Base-by-base conservation (phyloP, 176 grass and related monocot species). In the Echinochloa phyllopogon region DNA sequence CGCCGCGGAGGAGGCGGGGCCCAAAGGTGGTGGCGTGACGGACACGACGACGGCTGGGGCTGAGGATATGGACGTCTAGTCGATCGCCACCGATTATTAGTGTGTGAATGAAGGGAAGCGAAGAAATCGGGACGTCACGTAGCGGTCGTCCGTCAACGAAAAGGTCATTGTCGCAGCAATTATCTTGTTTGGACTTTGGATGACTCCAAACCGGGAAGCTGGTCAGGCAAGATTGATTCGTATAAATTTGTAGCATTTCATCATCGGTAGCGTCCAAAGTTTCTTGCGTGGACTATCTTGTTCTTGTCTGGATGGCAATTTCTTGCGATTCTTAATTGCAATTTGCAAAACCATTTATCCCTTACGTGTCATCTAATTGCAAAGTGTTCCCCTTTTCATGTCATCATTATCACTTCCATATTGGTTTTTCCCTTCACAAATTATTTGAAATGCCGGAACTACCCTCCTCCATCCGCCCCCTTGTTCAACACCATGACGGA, bases 31-130 rank as follows among this genome's bases (percentile, higher is more conserved):
- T 87, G 61, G 38, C 60, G 73, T 72, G 20, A 42, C 57, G 13
- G 63, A 60, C 49, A 62, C 85, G 85, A 78, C 76, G 75, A 16
- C 23, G 29, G 51, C 33, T 2, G 63, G 51, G 47, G 69, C 36
- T 8, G 71, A 57, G 52, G 70, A 84, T 67, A 24, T 39, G 50
- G 79, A 88, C 10, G 69, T 83, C 36, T 83, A 81, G 79, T 55
- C 52, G n/a, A 8, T 62, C 79, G 38, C 11, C 4, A 17, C 23
- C 41, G 16, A 16, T 45, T 18, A 6, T n/a, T 0, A 17, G 16
- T 14, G 2, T 29, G 56, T 40, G 65, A 33, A 81, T 40, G 65
- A 33, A 81, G 43, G 39, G 40, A 39, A 39, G 56, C 25, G 72
- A 43, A 55, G 65, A 79, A 77, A 55, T 68, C 44, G 0, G 48